A percentile compares a stretch with the other conserved stretches of the same genome.
phyloP scores from a whole-genome alignment of 495 filamentous ascomycete genomes.

The Penicillium alfredii region DNA sequence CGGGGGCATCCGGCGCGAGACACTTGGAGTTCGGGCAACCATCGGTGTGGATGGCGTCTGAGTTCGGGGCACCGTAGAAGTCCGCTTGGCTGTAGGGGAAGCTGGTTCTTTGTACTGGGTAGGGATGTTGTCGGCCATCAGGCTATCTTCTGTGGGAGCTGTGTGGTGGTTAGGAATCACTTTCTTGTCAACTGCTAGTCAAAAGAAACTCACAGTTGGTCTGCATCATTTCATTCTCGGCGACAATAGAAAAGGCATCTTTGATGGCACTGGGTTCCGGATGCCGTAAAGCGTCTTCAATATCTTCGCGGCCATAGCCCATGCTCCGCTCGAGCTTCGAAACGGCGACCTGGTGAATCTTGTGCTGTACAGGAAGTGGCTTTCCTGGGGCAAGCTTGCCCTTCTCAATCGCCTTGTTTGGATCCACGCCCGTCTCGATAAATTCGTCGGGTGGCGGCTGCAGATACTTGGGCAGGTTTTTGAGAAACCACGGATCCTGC shows the following conservation, averaged over 20 bases:
- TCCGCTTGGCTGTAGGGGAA: conserved; percentile 17
- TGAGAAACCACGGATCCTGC: conserved; percentile 89
- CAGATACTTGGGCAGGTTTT: conserved; percentile 77
- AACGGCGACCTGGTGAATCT: conserved; percentile 85
- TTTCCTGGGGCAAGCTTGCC: conserved; percentile 72
- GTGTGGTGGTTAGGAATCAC: too few species aligned
- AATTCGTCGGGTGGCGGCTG: conserved; percentile 90
- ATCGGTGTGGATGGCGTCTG: conserved; percentile 16
- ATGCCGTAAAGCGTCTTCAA: conserved; percentile 84
- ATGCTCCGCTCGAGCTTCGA: conserved; percentile 95
- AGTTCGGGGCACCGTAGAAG: conserved; percentile 16
- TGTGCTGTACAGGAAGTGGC: conserved; percentile 69
- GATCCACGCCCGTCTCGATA: conserved; percentile 84
- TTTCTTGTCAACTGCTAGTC: too few species aligned
- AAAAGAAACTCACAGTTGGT: conserved; percentile 71
- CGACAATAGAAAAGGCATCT: conserved; percentile 95
- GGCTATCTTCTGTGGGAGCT: conserved; percentile 41
- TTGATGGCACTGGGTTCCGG: conserved; percentile 97
- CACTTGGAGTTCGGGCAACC: conserved; percentile 16
- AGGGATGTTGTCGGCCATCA: conserved; percentile 25
- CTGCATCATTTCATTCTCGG: conserved; percentile 97
- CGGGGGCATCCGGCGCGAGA: conserved; percentile 22
- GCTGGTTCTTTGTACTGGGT: conserved; percentile 18
- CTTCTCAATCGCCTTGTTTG: conserved; percentile 79
- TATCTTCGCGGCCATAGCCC: conserved; percentile 93